Conservation (phyloP, 1,284 basidiomycete species). For the Meira nashicola region DNA sequence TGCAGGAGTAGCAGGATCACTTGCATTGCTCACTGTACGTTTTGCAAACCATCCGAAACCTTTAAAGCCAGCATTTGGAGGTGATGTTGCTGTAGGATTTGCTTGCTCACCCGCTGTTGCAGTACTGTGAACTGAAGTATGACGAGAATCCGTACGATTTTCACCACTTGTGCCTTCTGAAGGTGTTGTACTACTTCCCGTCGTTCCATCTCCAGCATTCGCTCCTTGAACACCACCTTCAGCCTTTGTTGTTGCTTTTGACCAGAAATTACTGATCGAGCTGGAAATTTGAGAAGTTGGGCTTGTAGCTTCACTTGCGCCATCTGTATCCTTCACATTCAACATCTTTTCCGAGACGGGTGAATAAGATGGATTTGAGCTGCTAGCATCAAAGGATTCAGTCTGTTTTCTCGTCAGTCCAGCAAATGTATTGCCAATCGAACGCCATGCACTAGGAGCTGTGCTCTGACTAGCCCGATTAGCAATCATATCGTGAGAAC, state of each 20-base stretch:
- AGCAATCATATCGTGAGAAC: background rate
- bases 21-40: background rate
- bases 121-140: background rate
- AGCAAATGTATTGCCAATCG: conserved; percentile 1
- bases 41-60: conserved; percentile 11
- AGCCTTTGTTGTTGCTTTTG: background rate
- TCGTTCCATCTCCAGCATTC: too few species aligned
- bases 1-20: background rate
- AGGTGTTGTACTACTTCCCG: background rate
- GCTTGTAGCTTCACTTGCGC: background rate
- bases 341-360: too few species aligned
- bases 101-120: background rate
- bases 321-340: background rate
- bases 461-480: background rate
- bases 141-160: background rate
- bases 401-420: background rate
- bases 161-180: background rate
- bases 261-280: conserved; percentile 3
- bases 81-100: background rate
- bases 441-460: background rate
- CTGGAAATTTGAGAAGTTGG: background rate
- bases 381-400: background rate
- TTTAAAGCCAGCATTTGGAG: background rate
- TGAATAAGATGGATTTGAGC: too few species aligned
- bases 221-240: background rate